Evolutionary conservation across 352 stramenopile genomes (phyloP), one percentile per base, ranked within the genome.

Genomic region (Plasmopara halstedii): DNA sequence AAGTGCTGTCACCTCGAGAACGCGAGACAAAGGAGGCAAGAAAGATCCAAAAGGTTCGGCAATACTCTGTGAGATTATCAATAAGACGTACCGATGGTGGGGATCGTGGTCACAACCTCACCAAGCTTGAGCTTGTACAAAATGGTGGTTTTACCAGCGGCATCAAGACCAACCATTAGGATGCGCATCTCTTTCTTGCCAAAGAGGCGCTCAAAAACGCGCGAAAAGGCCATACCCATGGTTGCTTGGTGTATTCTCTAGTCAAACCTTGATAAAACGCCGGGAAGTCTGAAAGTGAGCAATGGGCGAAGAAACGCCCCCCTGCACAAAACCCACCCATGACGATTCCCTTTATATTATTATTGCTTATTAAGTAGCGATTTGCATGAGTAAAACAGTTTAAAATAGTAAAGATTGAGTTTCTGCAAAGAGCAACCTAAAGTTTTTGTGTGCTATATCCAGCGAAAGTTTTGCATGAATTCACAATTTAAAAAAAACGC

Each of bases 131-230:
- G 75, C 62, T 93, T 95, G 72, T 94, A 99, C 48, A 99, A 64
- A 72, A 99, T 99, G 13, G 97, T 99, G 10, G 97, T 99, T 77
- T 99, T 99, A 57, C 97, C 97, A 20, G 97, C 96, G 73, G 98
- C 98, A 68, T 99, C 97, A 20, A 99, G 83, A 50, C 97, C 97
- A 9, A 99, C 73, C 80, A 99, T 99, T n/a, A 99, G 73, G 66
- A 99, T 99, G 51, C 97, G 88, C 49, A 98, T 96, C 83, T 99
- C 96, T 67, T 99, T 99, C 60, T 90, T 97, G 44, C 96, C 95
- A 76, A 99, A 99, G 56, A 99, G 85, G 62, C 74, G 84, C 58
- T 98, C 90, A 74, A 99, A 99, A 49, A 99, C 62, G 66, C 88
- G 81, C 63, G 83, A 97, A 70, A 99, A 97, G 43, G 97, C 75